A percentile compares a stretch with the other conserved stretches of the same genome.
phyloP scores from a whole-genome alignment of 257 asterid genomes.

The Fraxinus excelsior region DNA sequence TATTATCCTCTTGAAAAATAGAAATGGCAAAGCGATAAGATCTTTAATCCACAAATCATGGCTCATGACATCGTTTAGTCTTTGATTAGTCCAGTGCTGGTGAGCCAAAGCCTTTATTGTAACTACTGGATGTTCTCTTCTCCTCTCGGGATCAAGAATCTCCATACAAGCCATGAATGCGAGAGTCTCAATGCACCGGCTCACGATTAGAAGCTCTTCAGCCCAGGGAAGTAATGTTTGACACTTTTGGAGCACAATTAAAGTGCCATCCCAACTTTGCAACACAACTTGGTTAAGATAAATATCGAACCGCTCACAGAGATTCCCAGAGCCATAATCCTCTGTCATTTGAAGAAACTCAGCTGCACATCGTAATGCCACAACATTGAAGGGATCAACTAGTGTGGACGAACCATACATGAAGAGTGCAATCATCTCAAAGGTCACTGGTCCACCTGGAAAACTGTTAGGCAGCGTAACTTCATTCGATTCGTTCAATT shows the following conservation, averaged over 20 bases:
- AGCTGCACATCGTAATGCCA: slow-evolving; percentile 71
- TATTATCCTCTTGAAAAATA: slow-evolving; percentile 61
- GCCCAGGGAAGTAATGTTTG: slow-evolving; percentile 58
- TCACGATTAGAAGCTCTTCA: slow-evolving; percentile 61
- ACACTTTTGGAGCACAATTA: slow-evolving; percentile 63
- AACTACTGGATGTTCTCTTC: slow-evolving; percentile 58
- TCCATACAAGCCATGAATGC: slow-evolving; percentile 94
- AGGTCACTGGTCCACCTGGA: slow-evolving; percentile 71
- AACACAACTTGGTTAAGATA: slow-evolving; percentile 74
- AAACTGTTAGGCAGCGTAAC: slow-evolving; percentile 54
- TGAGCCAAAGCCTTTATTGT: slow-evolving; percentile 47
- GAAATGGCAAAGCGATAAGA: slow-evolving; percentile 58
- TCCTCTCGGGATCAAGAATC: slow-evolving; percentile 79
- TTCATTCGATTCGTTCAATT: slow-evolving; percentile 52
- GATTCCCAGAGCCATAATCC: slow-evolving; percentile 47
- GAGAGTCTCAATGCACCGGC: slow-evolving; percentile 77
- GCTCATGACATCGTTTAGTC: slow-evolving; percentile 39
- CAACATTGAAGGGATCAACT: slow-evolving; percentile 62
- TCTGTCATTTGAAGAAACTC: slow-evolving; percentile 64
- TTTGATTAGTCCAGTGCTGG: slow-evolving; percentile 42
- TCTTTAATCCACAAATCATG: slow-evolving; percentile 68
- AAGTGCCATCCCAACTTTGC: slow-evolving; percentile 69
- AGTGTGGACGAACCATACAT: slow-evolving; percentile 66
- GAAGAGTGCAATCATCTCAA: slow-evolving; percentile 68
- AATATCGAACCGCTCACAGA: slow-evolving; percentile 63